phyloP scores from a whole-genome alignment of 2,329 filamentous ascomycete species.

The Paecilomyces niveus region DNA sequence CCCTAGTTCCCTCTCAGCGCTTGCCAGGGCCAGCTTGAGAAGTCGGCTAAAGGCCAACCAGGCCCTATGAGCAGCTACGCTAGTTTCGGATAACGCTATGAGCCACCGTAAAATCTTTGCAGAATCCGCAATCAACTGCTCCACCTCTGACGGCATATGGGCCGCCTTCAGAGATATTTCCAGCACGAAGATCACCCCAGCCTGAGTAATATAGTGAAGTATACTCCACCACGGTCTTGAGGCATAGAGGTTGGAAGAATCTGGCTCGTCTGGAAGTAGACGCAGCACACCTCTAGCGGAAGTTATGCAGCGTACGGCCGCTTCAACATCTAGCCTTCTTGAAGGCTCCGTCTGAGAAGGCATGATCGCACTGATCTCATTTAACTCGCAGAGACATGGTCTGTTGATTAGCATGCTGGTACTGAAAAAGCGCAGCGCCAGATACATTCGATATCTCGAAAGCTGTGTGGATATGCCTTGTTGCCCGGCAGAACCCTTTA shows the following conservation, averaged over 20 bases:
- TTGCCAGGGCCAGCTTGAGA: not conserved
- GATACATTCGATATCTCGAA: conserved; percentile 8
- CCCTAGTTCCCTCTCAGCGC: not conserved
- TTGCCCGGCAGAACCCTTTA: conserved; percentile 1
- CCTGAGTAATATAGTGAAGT: conserved; percentile 35
- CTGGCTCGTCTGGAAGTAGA: conserved; percentile 23
- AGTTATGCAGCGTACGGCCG: conserved; percentile 24
- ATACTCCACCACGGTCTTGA: conserved; percentile 34
- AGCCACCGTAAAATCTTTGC: not conserved
- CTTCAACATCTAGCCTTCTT: conserved; percentile 22
- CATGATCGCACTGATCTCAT: conserved; percentile 20
- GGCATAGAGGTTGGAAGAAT: conserved; percentile 19
- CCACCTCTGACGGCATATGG: conserved; percentile 16
- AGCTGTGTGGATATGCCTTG: not conserved
- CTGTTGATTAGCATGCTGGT: conserved; percentile 29
- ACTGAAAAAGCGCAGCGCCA: conserved; percentile 24
- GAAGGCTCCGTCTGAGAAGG: conserved; percentile 21
- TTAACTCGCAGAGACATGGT: conserved; percentile 28
- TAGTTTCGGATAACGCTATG: not conserved
- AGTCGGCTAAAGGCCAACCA: not conserved
- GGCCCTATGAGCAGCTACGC: not conserved
- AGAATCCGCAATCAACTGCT: conserved; percentile 3
- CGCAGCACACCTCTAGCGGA: conserved; percentile 25
- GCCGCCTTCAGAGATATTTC: conserved; percentile 23
- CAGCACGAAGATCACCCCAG: conserved; percentile 27